These are phyloP conservation scores for Pleoardoris graminearum DNA, from an alignment of 2,329 filamentous ascomycete species.

Conservation along the genomic window DNA sequence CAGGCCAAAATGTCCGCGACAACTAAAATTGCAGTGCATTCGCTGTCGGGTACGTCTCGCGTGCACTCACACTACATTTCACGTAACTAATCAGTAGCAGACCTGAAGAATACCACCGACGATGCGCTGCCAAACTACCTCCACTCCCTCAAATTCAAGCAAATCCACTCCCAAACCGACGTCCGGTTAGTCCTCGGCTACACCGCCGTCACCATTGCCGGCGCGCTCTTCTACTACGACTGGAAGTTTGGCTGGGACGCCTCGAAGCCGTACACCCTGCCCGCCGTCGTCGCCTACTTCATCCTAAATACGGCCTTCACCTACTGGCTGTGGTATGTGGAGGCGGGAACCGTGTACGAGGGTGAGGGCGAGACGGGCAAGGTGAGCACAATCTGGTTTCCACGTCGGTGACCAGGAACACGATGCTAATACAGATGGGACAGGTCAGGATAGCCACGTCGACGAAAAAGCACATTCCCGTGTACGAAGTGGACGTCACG, in stretches of 20 bases:
- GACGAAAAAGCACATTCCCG: constrained; percentile 77
- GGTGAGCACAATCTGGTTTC: constrained; percentile 53
- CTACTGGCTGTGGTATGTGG: constrained; percentile 81
- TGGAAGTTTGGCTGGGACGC: constrained; percentile 86
- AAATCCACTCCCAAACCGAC: constrained; percentile 79
- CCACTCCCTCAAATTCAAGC: constrained; percentile 80
- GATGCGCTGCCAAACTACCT: constrained; percentile 94
- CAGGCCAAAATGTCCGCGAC: constrained; percentile 39
- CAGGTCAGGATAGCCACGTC: constrained; percentile 74
- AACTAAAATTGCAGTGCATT: constrained; percentile 66
- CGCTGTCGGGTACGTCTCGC: constrained; percentile 61
- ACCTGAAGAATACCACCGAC: constrained; percentile 95
- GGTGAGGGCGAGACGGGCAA: constrained; percentile 71
- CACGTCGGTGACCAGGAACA: neutral
- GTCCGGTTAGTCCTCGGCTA: constrained; percentile 84
- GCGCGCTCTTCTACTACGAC: constrained; percentile 85
- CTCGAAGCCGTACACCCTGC: constrained; percentile 79
- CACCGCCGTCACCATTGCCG: constrained; percentile 76
- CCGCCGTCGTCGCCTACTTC: constrained; percentile 79
- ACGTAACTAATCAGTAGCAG: constrained; percentile 52
- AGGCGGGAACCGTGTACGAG: constrained; percentile 80
- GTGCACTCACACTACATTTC: neutral
- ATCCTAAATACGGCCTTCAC: constrained; percentile 77
- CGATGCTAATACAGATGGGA: constrained; percentile 7
- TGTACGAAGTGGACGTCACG: constrained; percentile 75